Percentiles rank a stretch among this genome's conserved stretches.
Conservation (phyloP, 345 rosid species). For the Erucastrum elatum region DNA sequence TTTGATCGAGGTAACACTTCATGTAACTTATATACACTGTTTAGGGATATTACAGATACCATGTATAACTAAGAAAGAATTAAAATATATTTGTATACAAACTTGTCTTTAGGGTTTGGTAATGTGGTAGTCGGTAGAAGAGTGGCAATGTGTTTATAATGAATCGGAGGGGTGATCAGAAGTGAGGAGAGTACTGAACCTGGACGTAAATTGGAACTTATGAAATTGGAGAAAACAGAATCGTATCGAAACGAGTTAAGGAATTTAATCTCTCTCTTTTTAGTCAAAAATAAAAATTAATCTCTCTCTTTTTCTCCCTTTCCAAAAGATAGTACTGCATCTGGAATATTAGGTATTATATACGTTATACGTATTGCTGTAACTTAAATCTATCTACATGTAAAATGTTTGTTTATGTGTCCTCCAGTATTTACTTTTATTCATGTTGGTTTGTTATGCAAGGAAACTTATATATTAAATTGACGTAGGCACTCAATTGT, state of each 20-base stretch:
- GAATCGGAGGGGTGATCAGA: not conserved
- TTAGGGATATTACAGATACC: not conserved
- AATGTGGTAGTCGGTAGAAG: not conserved
- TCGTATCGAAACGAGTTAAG: slow-evolving; percentile 20
- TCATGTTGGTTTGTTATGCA: not conserved
- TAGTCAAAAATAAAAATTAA: no score
- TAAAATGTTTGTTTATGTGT: not conserved
- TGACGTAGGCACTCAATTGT: not conserved
- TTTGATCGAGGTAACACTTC: not conserved
- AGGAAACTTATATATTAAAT: not conserved
- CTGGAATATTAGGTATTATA: slow-evolving; percentile 10
- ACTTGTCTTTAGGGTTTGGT: slow-evolving; percentile 1
- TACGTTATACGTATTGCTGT: not conserved
- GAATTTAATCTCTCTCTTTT: slow-evolving; percentile 5
- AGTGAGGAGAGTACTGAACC: slow-evolving; percentile 3
- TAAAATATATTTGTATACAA: not conserved
- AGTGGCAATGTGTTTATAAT: slow-evolving; percentile 8
- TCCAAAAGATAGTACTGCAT: not conserved
- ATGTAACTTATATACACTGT: not conserved
- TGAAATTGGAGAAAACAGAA: not conserved
- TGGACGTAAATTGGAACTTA: slow-evolving; percentile 20
- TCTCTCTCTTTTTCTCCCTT: not conserved
- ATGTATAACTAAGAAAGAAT: not conserved
- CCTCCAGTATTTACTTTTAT: not conserved
- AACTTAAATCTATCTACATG: not conserved